Evolutionary conservation across 495 filamentous ascomycete genomes (phyloP).

Genomic region (Aspergillus indologenus): DNA sequence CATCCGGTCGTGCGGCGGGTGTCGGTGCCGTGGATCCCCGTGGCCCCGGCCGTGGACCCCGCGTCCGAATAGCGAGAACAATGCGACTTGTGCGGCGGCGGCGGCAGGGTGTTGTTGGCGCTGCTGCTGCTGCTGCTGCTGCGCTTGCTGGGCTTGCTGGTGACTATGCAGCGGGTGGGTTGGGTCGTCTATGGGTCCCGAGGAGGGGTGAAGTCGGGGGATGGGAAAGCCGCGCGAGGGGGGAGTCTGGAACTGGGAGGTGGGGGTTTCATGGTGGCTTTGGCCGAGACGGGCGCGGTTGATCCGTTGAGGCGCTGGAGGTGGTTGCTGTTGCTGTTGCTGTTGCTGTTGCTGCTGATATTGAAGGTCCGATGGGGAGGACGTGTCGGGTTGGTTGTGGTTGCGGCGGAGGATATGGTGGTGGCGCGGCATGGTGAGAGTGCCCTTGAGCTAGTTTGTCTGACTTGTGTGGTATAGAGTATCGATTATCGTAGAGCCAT

Average conservation of each 20-base stretch:
- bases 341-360: not conserved
- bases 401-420: slow-evolving; percentile 22
- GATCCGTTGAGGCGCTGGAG: not conserved
- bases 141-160: not conserved
- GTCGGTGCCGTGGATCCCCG: not conserved
- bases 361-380: slow-evolving; percentile 10
- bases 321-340: slow-evolving; percentile 14
- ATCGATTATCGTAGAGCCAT: not conserved
- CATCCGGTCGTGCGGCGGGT: not conserved
- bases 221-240: slow-evolving; percentile 32
- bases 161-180: slow-evolving; percentile 18
- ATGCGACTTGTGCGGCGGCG: slow-evolving; percentile 25
- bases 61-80: slow-evolving; percentile 37
- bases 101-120: slow-evolving; percentile 3
- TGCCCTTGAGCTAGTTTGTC: not conserved
- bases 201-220: slow-evolving; percentile 34
- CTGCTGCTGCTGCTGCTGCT: slow-evolving; percentile 1
- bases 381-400: slow-evolving; percentile 12
- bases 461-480: too few relatives aligned
- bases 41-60: slow-evolving; percentile 20
- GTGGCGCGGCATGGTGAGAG: slow-evolving; percentile 26
- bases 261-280: not conserved
- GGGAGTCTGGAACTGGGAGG: slow-evolving; percentile 39
- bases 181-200: slow-evolving; percentile 27
- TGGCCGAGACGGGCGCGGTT: slow-evolving; percentile 15